These are phyloP conservation scores for Diphasiastrum complanatum DNA, from an alignment of 83 land plant genomes.

Conservation along the genomic window DNA sequence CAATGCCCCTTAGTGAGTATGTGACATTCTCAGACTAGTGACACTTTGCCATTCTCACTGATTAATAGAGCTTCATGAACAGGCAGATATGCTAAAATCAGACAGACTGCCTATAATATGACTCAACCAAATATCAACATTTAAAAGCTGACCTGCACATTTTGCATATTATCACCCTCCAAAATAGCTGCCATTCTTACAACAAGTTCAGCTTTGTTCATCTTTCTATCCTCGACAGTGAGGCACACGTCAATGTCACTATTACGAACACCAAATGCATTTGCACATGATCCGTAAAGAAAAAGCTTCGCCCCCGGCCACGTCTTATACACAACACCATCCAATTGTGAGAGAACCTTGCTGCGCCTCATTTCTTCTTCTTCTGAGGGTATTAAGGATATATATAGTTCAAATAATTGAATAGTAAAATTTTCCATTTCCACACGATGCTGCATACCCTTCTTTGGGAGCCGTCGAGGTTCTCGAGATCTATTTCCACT, in stretches of 20 bases:
- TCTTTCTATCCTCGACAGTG: conserved; percentile 47
- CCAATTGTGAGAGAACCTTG: conserved; percentile 47
- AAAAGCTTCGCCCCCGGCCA: conserved; percentile 75
- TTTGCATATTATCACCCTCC: conserved; percentile 60
- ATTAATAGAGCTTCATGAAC: neutral
- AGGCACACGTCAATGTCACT: conserved; percentile 98
- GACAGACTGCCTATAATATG: conserved; percentile 1
- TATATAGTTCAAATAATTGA: conserved; percentile 49
- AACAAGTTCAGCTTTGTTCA: conserved; percentile 72
- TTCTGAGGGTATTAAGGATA: conserved; percentile 62
- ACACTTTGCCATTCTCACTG: too few relatives aligned
- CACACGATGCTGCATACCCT: conserved; percentile 40
- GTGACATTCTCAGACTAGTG: too few relatives aligned
- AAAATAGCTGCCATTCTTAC: conserved; percentile 69
- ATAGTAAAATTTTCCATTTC: conserved; percentile 55
- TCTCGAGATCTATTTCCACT: too few relatives aligned
- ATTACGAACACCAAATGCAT: conserved; percentile 83
- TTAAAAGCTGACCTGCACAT: conserved; percentile 84
- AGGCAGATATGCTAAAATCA: too few relatives aligned
- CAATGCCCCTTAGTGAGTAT: too few relatives aligned
- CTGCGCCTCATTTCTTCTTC: conserved; percentile 71
- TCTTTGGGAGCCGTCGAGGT: conserved; percentile 35
- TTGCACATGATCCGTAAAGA: conserved; percentile 95
- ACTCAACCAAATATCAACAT: neutral
- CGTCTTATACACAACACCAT: conserved; percentile 51